These are phyloP conservation scores for Ascoidea rubescens DNA, from an alignment of 805 yeast species.

Conservation along the genomic window DNA sequence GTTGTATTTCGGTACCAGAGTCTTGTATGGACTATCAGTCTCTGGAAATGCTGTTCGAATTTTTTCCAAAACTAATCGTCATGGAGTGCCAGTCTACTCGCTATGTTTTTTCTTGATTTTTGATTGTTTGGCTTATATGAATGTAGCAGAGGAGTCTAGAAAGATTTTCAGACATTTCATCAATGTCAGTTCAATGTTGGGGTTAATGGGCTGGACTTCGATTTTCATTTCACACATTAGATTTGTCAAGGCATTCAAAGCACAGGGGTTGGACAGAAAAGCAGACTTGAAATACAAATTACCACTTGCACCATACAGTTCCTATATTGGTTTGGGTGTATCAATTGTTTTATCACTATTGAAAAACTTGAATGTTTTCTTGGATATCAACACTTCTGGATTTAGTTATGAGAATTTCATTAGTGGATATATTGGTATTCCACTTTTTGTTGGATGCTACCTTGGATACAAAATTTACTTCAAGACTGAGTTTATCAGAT, in stretches of 20 bases:
- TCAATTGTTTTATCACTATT: constrained; percentile 43
- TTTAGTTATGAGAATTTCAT: constrained; percentile 56
- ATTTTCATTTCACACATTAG: constrained; percentile 29
- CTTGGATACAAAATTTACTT: constrained; percentile 20
- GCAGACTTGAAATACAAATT: constrained; percentile 48
- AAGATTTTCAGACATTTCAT: constrained; percentile 28
- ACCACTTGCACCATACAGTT: not conserved
- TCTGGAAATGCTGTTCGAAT: constrained; percentile 31
- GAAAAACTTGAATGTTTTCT: constrained; percentile 63
- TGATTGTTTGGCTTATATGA: constrained; percentile 29
- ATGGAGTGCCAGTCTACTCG: constrained; percentile 32
- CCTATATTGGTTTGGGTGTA: constrained; percentile 36
- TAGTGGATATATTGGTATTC: constrained; percentile 65
- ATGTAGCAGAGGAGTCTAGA: constrained; percentile 23
- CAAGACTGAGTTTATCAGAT: constrained; percentile 9
- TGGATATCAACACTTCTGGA: constrained; percentile 22
- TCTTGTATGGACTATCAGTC: constrained; percentile 27
- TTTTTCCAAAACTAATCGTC: constrained; percentile 24
- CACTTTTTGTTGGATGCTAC: constrained; percentile 23
- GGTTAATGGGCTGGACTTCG: constrained; percentile 31
- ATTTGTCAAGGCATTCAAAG: constrained; percentile 29
- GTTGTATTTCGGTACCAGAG: constrained; percentile 30
- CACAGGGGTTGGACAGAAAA: constrained; percentile 26
- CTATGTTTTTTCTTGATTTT: constrained; percentile 23
- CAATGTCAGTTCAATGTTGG: constrained; percentile 30